phyloP scores from a whole-genome alignment of 2,329 filamentous ascomycete species.

The Myriosclerotinia duriaeana region DNA sequence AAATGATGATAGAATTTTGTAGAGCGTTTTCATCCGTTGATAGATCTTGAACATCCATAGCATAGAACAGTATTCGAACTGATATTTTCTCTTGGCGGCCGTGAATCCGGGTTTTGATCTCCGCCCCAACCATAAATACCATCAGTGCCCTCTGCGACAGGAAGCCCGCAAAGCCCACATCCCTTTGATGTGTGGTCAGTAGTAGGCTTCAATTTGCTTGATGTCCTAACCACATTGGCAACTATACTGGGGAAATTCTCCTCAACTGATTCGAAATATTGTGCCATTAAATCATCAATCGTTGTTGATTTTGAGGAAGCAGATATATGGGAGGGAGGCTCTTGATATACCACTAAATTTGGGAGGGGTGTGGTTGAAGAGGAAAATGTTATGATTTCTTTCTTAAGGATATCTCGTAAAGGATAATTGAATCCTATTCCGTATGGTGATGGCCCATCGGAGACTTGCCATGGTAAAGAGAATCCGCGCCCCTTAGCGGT shows the following conservation, averaged over 20 bases:
- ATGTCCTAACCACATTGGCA: constrained; percentile 90
- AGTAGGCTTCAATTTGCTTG: constrained; percentile 69
- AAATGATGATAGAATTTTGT: constrained; percentile 21
- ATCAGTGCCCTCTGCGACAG: constrained; percentile 62
- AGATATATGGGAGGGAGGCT: constrained; percentile 39
- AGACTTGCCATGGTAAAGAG: constrained; percentile 75
- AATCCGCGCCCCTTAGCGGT: constrained; percentile 90
- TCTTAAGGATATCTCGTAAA: constrained; percentile 78
- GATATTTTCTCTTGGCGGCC: constrained; percentile 37
- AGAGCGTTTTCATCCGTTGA: constrained; percentile 47
- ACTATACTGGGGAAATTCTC: constrained; percentile 86
- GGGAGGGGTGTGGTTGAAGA: constrained; percentile 53
- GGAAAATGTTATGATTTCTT: constrained; percentile 72
- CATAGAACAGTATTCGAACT: constrained; percentile 51
- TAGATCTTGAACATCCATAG: constrained; percentile 71
- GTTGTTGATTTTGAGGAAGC: constrained; percentile 64
- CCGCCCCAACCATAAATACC: constrained; percentile 60
- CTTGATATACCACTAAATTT: constrained; percentile 48
- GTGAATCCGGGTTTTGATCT: constrained; percentile 48
- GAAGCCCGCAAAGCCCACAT: constrained; percentile 70
- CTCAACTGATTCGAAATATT: constrained; percentile 86
- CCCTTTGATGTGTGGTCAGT: constrained; percentile 39
- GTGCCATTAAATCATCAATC: constrained; percentile 85
- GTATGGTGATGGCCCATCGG: constrained; percentile 59
- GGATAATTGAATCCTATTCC: constrained; percentile 65